Evolutionary conservation across 2,329 filamentous ascomycete genomes (phyloP).

Genomic region (Cordyceps pruinosa): DNA sequence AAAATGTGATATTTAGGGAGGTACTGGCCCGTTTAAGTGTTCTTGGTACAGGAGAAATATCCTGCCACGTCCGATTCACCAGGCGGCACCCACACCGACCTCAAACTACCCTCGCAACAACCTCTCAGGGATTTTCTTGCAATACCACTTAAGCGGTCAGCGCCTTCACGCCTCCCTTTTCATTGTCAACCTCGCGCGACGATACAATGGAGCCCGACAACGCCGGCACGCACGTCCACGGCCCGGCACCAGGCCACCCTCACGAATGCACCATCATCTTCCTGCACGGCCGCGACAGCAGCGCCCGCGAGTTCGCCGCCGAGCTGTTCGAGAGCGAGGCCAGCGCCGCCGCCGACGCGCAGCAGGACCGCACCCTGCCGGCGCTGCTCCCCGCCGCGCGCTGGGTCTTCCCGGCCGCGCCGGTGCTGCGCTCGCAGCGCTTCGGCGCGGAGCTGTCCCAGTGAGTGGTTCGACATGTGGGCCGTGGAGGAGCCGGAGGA

Average conservation of each 20-base stretch:
- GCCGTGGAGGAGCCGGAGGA: neutral
- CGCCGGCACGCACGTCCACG: neutral
- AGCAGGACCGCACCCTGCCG: neutral
- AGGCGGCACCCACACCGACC: too few relatives aligned
- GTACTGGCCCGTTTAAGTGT: too few relatives aligned
- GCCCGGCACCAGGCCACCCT: neutral
- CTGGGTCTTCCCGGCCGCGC: conserved; percentile 2
- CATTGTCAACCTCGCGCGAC: neutral
- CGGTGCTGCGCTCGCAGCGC: neutral
- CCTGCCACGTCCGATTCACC: too few relatives aligned
- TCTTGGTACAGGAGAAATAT: too few relatives aligned
- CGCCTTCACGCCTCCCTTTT: too few relatives aligned
- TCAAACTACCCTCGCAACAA: too few relatives aligned
- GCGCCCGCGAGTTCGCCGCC: conserved; percentile 38
- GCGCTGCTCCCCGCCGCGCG: neutral
- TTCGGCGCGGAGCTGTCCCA: neutral
- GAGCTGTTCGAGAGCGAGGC: conserved; percentile 31
- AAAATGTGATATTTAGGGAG: too few relatives aligned
- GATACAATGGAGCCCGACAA: conserved; percentile 2
- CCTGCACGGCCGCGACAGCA: conserved; percentile 42
- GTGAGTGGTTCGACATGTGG: conserved; percentile 11
- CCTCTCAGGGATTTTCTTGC: too few relatives aligned
- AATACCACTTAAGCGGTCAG: too few relatives aligned
- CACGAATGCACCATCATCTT: conserved; percentile 36
- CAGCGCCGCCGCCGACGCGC: neutral